Evolutionary conservation across 1,284 basidiomycete species (phyloP).

Genomic region (Apiotrichum montevideense): DNA sequence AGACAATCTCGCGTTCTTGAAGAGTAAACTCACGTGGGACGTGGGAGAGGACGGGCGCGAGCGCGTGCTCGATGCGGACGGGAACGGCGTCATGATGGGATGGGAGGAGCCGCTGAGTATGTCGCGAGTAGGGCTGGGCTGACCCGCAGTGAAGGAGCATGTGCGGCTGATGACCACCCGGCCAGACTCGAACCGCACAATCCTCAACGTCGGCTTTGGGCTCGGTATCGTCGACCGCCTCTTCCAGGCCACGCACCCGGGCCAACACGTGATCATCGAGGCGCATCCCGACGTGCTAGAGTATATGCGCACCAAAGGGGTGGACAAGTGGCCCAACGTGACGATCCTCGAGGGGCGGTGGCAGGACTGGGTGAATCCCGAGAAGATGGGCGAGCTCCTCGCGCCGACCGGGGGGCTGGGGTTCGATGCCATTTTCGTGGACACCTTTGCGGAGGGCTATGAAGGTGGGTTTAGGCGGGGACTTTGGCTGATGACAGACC

Average conservation of each 20-base stretch:
- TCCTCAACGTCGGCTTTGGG: conserved; percentile 91
- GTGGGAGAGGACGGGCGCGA: conserved; percentile 71
- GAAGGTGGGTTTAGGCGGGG: conserved; percentile 49
- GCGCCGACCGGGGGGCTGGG: conserved; percentile 47
- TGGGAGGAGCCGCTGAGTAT: conserved; percentile 79
- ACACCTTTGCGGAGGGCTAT: conserved; percentile 90
- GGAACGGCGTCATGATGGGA: conserved; percentile 85
- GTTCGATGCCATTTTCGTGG: conserved; percentile 90
- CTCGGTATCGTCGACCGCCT: conserved; percentile 85
- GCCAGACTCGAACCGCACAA: conserved; percentile 55
- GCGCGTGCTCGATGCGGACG: conserved; percentile 54
- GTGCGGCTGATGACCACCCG: conserved; percentile 56
- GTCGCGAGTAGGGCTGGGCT: conserved; percentile 18
- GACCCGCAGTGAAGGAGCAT: conserved; percentile 48
- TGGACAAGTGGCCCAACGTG: conserved; percentile 72
- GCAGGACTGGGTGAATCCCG: conserved; percentile 65
- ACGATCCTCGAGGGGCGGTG: conserved; percentile 81
- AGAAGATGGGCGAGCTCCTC: conserved; percentile 39
- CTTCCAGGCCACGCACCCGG: conserved; percentile 58
- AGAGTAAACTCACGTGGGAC: conserved; percentile 64
- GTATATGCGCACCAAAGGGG: conserved; percentile 67
- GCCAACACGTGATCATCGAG: conserved; percentile 85
- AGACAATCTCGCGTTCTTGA: conserved; percentile 69
- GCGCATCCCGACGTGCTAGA: conserved; percentile 85
- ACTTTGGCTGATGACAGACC: conserved; percentile 49